These are phyloP conservation scores for Cryphonectria parasitica DNA, from an alignment of 2,329 filamentous ascomycete species.

Conservation along the genomic window DNA sequence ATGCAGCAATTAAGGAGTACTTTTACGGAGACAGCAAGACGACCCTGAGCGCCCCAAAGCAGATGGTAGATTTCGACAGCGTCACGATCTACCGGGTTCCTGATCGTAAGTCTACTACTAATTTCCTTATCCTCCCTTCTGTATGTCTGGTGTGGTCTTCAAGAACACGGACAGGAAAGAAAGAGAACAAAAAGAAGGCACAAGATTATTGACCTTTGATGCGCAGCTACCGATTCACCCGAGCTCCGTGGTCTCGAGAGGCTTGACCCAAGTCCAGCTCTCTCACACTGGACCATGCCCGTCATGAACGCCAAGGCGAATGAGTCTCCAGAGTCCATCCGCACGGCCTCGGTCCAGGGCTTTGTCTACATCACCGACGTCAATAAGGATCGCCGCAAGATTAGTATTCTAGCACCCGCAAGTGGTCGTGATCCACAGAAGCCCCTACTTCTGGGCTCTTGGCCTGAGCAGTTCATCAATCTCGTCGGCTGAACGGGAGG, in stretches of 20 bases:
- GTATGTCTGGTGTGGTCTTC: not conserved
- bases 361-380: slow-evolving; percentile 94
- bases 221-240: slow-evolving; percentile 36
- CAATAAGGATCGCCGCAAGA: slow-evolving; percentile 78
- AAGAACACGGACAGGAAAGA: too few species aligned
- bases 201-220: slow-evolving; percentile 17
- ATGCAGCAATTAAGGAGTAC: slow-evolving; percentile 84
- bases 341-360: slow-evolving; percentile 83
- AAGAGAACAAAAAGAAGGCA: too few species aligned
- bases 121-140: slow-evolving; percentile 16
- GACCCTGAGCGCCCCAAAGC: slow-evolving; percentile 84
- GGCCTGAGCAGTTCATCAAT: slow-evolving; percentile 84
- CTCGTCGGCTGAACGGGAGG: slow-evolving; percentile 59
- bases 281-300: slow-evolving; percentile 83
- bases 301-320: slow-evolving; percentile 77
- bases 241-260: slow-evolving; percentile 58
- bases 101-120: slow-evolving; percentile 52
- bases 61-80: slow-evolving; percentile 77
- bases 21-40: slow-evolving; percentile 85
- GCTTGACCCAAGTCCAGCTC: slow-evolving; percentile 64
- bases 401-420: slow-evolving; percentile 82
- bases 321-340: slow-evolving; percentile 72
- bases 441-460: slow-evolving; percentile 82
- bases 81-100: slow-evolving; percentile 74
- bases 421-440: slow-evolving; percentile 78